Evolutionary conservation across 2,329 filamentous ascomycete genomes (phyloP).

Genomic region (Aspergillus niger): DNA sequence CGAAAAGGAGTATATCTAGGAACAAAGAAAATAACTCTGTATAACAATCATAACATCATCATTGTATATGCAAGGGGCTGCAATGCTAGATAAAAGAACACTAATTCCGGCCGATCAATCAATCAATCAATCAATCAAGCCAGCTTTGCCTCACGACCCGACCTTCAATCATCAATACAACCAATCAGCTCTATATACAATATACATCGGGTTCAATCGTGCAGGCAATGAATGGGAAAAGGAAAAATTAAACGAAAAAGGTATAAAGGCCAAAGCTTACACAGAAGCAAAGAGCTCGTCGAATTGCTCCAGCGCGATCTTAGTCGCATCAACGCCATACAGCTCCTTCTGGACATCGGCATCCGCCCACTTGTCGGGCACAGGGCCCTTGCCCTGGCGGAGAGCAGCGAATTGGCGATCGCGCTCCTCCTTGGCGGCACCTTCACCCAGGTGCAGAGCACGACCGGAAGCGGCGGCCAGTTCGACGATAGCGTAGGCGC

Average conservation of each 20-base stretch:
- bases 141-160: conserved; percentile 3
- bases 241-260: neutral
- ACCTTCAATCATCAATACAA: neutral
- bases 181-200: conserved; percentile 2
- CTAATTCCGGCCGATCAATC: neutral
- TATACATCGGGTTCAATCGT: neutral
- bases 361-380: conserved; percentile 68
- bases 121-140: neutral
- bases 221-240: neutral
- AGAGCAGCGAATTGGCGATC: conserved; percentile 60
- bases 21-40: too few relatives aligned
- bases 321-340: conserved; percentile 64
- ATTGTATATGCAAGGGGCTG: neutral
- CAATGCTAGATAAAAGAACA: neutral
- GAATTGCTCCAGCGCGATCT: conserved; percentile 53
- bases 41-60: neutral
- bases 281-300: conserved; percentile 20
- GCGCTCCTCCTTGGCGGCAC: conserved; percentile 60
- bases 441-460: conserved; percentile 59
- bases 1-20: too few relatives aligned
- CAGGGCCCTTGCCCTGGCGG: conserved; percentile 50
- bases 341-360: conserved; percentile 68
- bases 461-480: conserved; percentile 58
- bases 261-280: conserved; percentile 15
- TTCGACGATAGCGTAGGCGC: conserved; percentile 60